A percentile compares a stretch with the other conserved stretches of the same genome.
These are phyloP conservation scores for Chlorencoelia australis DNA, from an alignment of 2,329 filamentous ascomycete genomes.

Conservation along the genomic window DNA sequence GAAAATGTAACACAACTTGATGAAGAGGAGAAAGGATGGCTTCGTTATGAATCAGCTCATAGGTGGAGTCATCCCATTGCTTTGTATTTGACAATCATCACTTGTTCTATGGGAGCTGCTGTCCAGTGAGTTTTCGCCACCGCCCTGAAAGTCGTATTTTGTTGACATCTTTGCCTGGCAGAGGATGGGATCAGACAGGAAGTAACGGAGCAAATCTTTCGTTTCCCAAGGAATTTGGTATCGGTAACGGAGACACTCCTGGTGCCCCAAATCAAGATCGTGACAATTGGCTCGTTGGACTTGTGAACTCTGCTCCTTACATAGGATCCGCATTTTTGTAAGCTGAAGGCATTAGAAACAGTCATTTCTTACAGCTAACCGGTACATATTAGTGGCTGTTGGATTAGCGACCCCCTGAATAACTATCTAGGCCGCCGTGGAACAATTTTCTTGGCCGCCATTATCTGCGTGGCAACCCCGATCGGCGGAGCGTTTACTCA, in stretches of 20 bases:
- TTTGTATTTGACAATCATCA: conserved; percentile 56
- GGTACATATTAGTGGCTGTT: conserved; percentile 40
- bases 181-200: conserved; percentile 22
- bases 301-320: conserved; percentile 47
- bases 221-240: conserved; percentile 39
- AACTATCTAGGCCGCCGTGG: conserved; percentile 54
- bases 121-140: conserved; percentile 35
- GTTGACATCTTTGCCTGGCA: neutral
- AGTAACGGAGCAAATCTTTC: conserved; percentile 36
- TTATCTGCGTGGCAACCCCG: conserved; percentile 40
- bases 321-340: conserved; percentile 34
- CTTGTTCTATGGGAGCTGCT: conserved; percentile 58
- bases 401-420: conserved; percentile 57
- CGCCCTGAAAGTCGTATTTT: neutral
- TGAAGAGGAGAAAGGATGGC: conserved; percentile 46
- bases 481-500: conserved; percentile 49
- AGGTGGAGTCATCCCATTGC: conserved; percentile 55
- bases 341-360: neutral
- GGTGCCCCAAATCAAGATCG: conserved; percentile 2
- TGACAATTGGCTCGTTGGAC: conserved; percentile 41
- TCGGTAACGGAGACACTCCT: conserved; percentile 24
- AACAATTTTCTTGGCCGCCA: conserved; percentile 67
- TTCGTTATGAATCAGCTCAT: conserved; percentile 54
- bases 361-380: neutral
- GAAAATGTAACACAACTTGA: conserved; percentile 50